Conservation (phyloP, 2,329 filamentous ascomycete genomes). For the Xylaria multiplex region DNA sequence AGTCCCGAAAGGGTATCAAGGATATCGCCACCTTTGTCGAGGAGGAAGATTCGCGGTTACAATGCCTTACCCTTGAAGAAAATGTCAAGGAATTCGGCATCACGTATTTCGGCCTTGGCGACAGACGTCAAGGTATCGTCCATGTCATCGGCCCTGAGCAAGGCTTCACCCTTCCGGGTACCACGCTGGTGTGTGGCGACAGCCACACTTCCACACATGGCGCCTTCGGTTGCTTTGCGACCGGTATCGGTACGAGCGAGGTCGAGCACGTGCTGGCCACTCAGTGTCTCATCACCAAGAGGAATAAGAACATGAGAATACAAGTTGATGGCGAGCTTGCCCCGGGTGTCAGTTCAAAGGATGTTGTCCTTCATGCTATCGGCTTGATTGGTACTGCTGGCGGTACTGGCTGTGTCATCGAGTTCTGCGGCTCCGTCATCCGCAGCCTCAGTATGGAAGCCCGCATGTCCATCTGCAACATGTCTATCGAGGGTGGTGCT, state of each 20-base stretch:
- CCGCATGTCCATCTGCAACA: constrained; percentile 99
- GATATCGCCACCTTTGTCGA: constrained; percentile 94
- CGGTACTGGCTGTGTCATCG: constrained; percentile 93
- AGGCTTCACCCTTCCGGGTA: constrained; percentile 96
- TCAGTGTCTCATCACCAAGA: constrained; percentile 91
- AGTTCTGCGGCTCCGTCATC: constrained; percentile 97
- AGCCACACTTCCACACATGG: constrained; percentile 98
- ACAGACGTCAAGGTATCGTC: constrained; percentile 97
- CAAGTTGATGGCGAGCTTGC: constrained; percentile 91
- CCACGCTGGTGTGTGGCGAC: constrained; percentile 97
- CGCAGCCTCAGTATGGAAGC: constrained; percentile 92
- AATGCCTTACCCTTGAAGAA: constrained; percentile 95
- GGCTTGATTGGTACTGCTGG: constrained; percentile 94
- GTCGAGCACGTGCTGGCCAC: constrained; percentile 98
- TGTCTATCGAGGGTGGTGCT: constrained; percentile 97
- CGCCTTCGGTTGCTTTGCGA: constrained; percentile 92
- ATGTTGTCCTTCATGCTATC: constrained; percentile 92
- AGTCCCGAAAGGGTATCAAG: constrained; percentile 90
- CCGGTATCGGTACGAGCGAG: constrained; percentile 97
- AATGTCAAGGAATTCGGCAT: constrained; percentile 97
- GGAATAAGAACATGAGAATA: constrained; percentile 98
- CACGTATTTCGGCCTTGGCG: constrained; percentile 95
- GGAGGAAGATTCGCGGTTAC: constrained; percentile 90
- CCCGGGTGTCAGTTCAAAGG: constrained; percentile 94
- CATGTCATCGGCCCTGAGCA: constrained; percentile 99